These are phyloP conservation scores for Physcomitrium patens DNA, from an alignment of 225 moss, liverwort and hornwort species.

Conservation along the genomic window DNA sequence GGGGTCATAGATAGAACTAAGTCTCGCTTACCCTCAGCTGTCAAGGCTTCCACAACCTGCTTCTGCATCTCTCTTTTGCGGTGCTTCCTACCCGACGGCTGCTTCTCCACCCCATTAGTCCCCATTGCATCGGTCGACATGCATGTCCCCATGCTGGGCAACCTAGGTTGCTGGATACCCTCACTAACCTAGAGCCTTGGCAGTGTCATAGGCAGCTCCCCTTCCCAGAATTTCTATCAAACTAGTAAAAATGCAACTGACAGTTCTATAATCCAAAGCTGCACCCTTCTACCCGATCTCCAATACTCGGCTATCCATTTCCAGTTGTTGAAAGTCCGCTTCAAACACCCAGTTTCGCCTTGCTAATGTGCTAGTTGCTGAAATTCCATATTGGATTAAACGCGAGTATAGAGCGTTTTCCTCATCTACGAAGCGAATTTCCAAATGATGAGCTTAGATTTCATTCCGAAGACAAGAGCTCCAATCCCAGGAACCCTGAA, in stretches of 20 bases:
- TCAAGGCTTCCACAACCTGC: slow-evolving; percentile 43
- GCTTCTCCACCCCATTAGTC: slow-evolving; percentile 36
- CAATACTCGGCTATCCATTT: background rate
- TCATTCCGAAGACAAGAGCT: background rate
- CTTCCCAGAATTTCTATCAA: too few species aligned
- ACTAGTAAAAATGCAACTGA: too few species aligned
- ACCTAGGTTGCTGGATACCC: background rate
- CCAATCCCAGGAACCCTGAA: background rate
- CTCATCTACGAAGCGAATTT: background rate
- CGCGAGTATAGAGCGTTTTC: background rate
- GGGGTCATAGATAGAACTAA: slow-evolving; percentile 48
- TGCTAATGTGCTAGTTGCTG: background rate
- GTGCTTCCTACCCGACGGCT: slow-evolving; percentile 42
- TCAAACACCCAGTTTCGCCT: background rate
- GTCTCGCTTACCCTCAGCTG: slow-evolving; percentile 43
- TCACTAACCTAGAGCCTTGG: slow-evolving; percentile 18
- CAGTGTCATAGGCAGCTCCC: background rate
- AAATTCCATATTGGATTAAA: background rate
- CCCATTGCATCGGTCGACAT: slow-evolving; percentile 58
- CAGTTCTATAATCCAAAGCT: background rate
- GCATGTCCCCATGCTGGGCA: slow-evolving; percentile 51
- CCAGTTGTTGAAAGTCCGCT: background rate
- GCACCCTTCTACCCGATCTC: background rate
- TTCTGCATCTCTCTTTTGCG: slow-evolving; percentile 45
- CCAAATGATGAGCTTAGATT: background rate